Evolutionary conservation across 768 basidiomycete genomes (phyloP).

Genomic region (Mycena filopes): DNA sequence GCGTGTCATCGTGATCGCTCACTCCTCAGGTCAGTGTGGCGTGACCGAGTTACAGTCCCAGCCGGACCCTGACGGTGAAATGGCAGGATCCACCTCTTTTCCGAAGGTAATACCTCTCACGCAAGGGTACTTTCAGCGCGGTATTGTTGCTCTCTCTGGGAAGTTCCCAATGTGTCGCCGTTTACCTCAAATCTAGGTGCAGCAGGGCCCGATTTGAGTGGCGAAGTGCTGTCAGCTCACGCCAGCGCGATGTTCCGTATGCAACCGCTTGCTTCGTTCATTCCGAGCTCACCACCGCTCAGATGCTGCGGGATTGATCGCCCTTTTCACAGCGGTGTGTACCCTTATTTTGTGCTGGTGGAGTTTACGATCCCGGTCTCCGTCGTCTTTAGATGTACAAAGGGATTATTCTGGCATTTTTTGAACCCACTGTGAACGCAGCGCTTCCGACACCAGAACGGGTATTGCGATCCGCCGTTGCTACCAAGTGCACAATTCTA

Average conservation of each 20-base stretch:
- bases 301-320: too few species aligned
- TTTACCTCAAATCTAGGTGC: background rate
- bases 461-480: too few species aligned
- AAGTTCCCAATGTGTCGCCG: background rate
- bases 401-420: too few species aligned
- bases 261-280: background rate
- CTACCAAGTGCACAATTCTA: too few species aligned
- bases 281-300: background rate
- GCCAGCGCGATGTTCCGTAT: conserved; percentile 9
- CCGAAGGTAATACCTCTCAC: conserved; percentile 10
- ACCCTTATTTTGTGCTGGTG: too few species aligned
- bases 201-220: background rate
- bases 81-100: conserved; percentile 9
- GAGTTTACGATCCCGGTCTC: too few species aligned
- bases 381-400: too few species aligned
- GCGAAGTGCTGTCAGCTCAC: background rate
- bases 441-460: too few species aligned
- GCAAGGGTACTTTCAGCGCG: background rate
- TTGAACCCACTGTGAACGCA: too few species aligned
- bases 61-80: background rate
- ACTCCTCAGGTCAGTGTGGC: conserved; percentile 3
- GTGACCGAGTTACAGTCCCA: too few species aligned
- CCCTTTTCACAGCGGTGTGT: too few species aligned
- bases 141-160: background rate
- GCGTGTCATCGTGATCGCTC: background rate